Evolutionary conservation across 169 alveolate genomes (phyloP), one percentile per base, ranked within the genome.

Genomic region (Plasmodium vivax): DNA sequence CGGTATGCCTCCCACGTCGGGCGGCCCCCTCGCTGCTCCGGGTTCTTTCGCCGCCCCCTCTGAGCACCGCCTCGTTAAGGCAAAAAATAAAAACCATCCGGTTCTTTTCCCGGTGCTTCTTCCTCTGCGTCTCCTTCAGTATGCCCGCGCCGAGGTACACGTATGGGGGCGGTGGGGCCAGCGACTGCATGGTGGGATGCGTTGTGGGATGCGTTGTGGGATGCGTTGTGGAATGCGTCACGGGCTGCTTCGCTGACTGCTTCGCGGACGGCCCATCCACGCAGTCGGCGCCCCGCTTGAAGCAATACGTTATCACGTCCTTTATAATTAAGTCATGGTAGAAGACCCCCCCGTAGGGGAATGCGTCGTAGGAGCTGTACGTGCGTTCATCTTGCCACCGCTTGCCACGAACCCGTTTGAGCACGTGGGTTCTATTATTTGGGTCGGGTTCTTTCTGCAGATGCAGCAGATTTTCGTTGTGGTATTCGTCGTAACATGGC

Each of bases 61-160:
- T 58, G 9, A 91, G 77, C 30, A 91, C 34, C 58, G 56, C 34
- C 77, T 91, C 95, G 45, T 91, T 91, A 16, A 91, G 56, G 56
- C 82, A 91, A 91, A 82, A 82, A 23, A 91, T 82, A 77, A 91
- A 91, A 43, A 91, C 95, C 95, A 91, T 91, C 56, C 84, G 82
- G 45, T 91, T 91, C 34, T 82, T 91, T n/a, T 73, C 92, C 41
- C 79, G 27, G 62, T 91, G 56, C 38, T 82, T 91, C n/a, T 36
- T 84, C 68, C 41, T 32, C 9, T 85, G 93, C 38, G 32, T 27
- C 71, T 79, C 83, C 56, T 81, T 90, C 54, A 90, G 43, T 14
- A 90, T 38, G 0, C 94, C 94, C 9, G 94, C 94, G 23, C 87
- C 94, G 16, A 90, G 54, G 62, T 45, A 90, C 8, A 90, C 41